phyloP scores from a whole-genome alignment of 441 rosid species.

The Bocquillonia castaneifolia region DNA sequence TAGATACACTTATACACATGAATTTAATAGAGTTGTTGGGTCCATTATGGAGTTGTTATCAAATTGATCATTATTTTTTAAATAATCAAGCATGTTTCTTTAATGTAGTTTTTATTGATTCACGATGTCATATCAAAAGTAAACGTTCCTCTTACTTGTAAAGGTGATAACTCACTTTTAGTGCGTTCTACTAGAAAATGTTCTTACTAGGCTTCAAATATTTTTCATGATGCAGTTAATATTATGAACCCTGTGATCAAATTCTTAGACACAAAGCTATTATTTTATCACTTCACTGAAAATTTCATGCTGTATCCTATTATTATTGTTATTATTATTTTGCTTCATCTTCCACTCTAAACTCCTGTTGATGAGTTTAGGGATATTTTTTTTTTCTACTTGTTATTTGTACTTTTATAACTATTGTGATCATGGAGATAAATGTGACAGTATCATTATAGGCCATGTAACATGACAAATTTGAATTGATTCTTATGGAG shows the following conservation, averaged over 20 bases:
- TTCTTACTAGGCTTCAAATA: too few relatives aligned
- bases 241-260: conserved; percentile 2
- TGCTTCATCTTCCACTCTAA: conserved; percentile 5
- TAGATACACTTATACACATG: too few relatives aligned
- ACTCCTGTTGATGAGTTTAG: neutral
- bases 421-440: conserved; percentile 5
- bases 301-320: neutral
- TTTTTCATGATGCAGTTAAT: conserved; percentile 9
- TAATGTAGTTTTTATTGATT: too few relatives aligned
- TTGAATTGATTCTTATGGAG: neutral
- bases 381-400: neutral
- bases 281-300: neutral
- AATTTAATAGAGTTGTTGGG: too few relatives aligned
- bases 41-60: too few relatives aligned
- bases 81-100: too few relatives aligned
- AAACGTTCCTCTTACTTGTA: too few relatives aligned
- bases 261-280: neutral
- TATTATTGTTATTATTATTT: too few relatives aligned
- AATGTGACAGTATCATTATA: neutral
- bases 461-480: neutral
- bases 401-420: conserved; percentile 1
- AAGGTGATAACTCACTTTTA: too few relatives aligned
- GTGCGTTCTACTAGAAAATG: too few relatives aligned
- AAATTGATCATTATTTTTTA: too few relatives aligned
- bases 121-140: too few relatives aligned